phyloP scores from a whole-genome alignment of 495 filamentous ascomycete species.

The Trichocladium uniseriatum region DNA sequence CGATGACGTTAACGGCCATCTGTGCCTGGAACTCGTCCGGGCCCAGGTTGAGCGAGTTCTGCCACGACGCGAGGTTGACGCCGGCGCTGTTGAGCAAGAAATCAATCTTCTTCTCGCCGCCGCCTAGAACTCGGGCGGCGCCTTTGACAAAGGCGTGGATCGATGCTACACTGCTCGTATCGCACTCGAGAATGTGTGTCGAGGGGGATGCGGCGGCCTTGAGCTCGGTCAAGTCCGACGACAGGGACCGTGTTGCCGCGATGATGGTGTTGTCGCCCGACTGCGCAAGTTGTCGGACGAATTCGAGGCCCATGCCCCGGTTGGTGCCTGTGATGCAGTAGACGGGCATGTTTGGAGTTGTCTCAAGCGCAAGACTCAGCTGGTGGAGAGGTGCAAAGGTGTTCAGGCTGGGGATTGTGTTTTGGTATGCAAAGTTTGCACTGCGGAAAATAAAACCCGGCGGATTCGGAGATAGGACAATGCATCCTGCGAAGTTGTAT shows the following conservation, averaged over 20 bases:
- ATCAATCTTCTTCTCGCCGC: conserved; percentile 29
- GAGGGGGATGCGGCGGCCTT: conserved; percentile 19
- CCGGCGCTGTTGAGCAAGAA: conserved; percentile 38
- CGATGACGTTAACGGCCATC: conserved; percentile 33
- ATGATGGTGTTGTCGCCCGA: conserved; percentile 40
- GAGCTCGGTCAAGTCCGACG: conserved; percentile 26
- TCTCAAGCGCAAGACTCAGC: too few relatives aligned
- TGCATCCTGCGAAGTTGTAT: too few relatives aligned
- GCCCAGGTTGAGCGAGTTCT: conserved; percentile 30
- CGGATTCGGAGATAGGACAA: too few relatives aligned
- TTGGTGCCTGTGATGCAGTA: conserved; percentile 49
- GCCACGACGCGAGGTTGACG: conserved; percentile 26
- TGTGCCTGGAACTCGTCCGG: conserved; percentile 23
- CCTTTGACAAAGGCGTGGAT: conserved; percentile 27
- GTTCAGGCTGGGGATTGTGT: too few relatives aligned
- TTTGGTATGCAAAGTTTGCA: too few relatives aligned
- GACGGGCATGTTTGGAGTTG: conserved; percentile 36
- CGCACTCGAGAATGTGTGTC: conserved; percentile 39
- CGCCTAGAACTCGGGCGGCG: conserved; percentile 15
- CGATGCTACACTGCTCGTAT: conserved; percentile 26
- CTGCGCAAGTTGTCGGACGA: conserved; percentile 42
- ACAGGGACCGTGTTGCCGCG: conserved; percentile 36
- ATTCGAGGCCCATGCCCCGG: conserved; percentile 47
- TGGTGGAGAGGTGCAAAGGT: too few relatives aligned
- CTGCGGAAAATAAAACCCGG: too few relatives aligned